phyloP scores from a whole-genome alignment of 805 yeast genomes.

The Ogataea pignaliae region DNA sequence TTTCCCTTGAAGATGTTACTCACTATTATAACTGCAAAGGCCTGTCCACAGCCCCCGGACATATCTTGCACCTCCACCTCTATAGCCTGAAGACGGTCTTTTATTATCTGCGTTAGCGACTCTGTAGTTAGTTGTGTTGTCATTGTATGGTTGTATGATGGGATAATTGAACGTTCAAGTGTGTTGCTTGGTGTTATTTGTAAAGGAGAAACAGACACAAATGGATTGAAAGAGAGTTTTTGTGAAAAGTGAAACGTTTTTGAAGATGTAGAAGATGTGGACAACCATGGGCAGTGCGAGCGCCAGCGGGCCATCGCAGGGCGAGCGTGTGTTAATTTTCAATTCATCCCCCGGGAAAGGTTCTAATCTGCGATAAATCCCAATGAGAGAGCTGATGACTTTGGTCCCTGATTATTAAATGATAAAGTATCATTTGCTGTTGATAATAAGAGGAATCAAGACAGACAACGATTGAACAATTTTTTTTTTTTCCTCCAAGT shows the following conservation, averaged over 20 bases:
- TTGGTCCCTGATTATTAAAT: not conserved
- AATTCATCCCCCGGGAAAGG: not conserved
- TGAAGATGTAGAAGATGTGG: not conserved
- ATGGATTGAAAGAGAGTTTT: not conserved
- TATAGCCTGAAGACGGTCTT: slow-evolving; percentile 52
- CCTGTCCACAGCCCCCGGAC: slow-evolving; percentile 97
- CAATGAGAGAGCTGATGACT: too few relatives aligned
- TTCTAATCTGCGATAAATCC: slow-evolving; percentile 12
- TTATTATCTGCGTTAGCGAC: slow-evolving; percentile 43
- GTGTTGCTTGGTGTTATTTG: not conserved
- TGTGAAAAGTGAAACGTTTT: too few relatives aligned
- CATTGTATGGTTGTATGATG: too few relatives aligned
- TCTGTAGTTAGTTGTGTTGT: slow-evolving; percentile 26
- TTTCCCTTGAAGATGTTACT: slow-evolving; percentile 67
- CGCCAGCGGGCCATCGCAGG: too few relatives aligned
- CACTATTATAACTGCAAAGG: slow-evolving; percentile 90
- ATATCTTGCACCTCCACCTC: slow-evolving; percentile 73
- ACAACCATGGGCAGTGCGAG: too few relatives aligned
- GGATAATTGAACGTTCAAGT: not conserved
- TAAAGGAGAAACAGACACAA: not conserved
- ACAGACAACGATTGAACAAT: too few relatives aligned
- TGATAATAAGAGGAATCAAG: too few relatives aligned
- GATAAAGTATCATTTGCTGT: not conserved
- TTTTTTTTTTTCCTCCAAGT: too few relatives aligned
- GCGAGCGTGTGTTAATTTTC: too few relatives aligned